Percentiles rank a stretch among this genome's conserved stretches.
phyloP scores from a whole-genome alignment of 148 eudicot genomes.

The Beta vulgaris region DNA sequence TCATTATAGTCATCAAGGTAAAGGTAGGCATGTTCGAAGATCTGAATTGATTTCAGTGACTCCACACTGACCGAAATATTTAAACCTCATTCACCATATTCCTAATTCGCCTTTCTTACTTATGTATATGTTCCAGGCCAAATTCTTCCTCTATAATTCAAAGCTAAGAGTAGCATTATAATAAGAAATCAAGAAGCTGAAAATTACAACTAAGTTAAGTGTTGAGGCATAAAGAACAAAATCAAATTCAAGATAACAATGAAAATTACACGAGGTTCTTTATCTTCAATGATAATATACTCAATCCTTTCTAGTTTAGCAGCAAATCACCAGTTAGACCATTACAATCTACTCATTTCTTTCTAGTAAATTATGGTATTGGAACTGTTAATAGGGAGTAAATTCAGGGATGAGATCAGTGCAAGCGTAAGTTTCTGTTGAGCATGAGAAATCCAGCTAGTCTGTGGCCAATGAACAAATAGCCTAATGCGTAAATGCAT shows the following conservation, averaged over 20 bases:
- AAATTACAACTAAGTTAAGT: background rate
- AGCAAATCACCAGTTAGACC: slow-evolving; percentile 81
- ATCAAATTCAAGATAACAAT: background rate
- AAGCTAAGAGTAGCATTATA: slow-evolving; percentile 1
- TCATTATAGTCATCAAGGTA: background rate
- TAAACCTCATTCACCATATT: background rate
- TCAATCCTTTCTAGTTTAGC: slow-evolving; percentile 74
- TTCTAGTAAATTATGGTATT: background rate
- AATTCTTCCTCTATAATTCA: background rate
- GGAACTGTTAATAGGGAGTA: too few species aligned
- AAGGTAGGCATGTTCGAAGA: too few species aligned
- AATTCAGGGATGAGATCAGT: too few species aligned
- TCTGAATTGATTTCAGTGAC: background rate
- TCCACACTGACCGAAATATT: background rate
- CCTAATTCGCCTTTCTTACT: background rate
- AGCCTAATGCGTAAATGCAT: too few species aligned
- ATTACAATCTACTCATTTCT: background rate
- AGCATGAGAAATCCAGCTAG: too few species aligned
- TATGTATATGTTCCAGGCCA: background rate
- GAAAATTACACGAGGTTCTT: slow-evolving; percentile 51
- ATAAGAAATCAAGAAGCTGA: background rate
- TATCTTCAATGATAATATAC: slow-evolving; percentile 64
- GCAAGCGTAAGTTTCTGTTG: too few species aligned
- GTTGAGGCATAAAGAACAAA: background rate
- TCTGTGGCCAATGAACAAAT: too few species aligned